A percentile compares a stretch with the other conserved stretches of the same genome.
Conservation (phyloP, 371 early-diverging fungal genomes). For the Blyttiomyces sp. region DNA sequence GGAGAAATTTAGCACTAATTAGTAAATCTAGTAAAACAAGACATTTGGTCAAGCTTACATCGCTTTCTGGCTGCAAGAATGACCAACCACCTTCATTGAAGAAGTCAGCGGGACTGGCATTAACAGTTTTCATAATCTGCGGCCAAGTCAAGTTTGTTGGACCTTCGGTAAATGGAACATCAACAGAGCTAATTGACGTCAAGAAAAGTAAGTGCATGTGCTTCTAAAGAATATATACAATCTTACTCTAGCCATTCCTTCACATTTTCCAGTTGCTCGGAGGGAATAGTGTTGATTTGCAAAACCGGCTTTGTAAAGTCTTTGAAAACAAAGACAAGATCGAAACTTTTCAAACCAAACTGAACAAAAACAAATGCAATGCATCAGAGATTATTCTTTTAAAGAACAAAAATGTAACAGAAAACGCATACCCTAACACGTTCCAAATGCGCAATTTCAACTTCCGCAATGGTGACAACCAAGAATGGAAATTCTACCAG, state of each 20-base stretch:
- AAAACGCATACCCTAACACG: slow-evolving; percentile 68
- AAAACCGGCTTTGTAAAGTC: slow-evolving; percentile 87
- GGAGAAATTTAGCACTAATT: not conserved
- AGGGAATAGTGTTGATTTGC: slow-evolving; percentile 97
- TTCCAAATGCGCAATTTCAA: slow-evolving; percentile 98
- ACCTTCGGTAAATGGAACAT: slow-evolving; percentile 96
- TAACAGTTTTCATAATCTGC: slow-evolving; percentile 98
- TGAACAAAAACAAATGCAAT: slow-evolving; percentile 30
- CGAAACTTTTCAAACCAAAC: slow-evolving; percentile 98
- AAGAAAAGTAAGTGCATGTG: too few species aligned
- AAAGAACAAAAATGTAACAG: not conserved
- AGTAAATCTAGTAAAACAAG: not conserved
- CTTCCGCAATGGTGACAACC: slow-evolving; percentile 89
- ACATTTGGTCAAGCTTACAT: slow-evolving; percentile 14
- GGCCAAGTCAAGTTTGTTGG: slow-evolving; percentile 98
- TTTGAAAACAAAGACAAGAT: slow-evolving; percentile 98
- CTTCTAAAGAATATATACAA: not conserved
- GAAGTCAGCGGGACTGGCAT: slow-evolving; percentile 94
- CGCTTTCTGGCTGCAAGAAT: slow-evolving; percentile 70
- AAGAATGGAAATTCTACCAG: slow-evolving; percentile 96
- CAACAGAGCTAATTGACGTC: slow-evolving; percentile 66
- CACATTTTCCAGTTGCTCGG: slow-evolving; percentile 89
- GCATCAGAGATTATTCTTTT: not conserved
- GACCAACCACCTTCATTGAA: slow-evolving; percentile 97
- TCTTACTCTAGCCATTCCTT: slow-evolving; percentile 97